Conservation (phyloP, 208 protist species). For the Phytomonas francai region DNA sequence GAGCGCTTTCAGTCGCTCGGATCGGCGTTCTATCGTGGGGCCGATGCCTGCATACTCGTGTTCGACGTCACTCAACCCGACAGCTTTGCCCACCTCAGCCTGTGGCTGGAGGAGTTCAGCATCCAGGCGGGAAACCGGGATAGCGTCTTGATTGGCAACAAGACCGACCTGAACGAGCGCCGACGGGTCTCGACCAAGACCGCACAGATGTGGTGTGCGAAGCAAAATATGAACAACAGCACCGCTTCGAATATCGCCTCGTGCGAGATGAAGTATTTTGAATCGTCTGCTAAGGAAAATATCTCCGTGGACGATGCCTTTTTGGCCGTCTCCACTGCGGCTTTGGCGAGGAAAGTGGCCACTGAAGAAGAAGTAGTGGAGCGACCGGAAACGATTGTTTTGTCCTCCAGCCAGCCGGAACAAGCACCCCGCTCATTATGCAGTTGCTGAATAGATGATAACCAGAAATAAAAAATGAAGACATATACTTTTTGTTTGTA, state of each 20-base stretch:
- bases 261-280: slow-evolving; percentile 95
- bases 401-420: slow-evolving; percentile 28
- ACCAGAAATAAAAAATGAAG: too few species aligned
- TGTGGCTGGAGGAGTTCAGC: slow-evolving; percentile 98
- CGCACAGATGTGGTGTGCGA: slow-evolving; percentile 94
- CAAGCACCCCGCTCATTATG: slow-evolving; percentile 20
- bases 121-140: slow-evolving; percentile 95
- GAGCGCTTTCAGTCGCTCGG: slow-evolving; percentile 99
- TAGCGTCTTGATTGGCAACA: slow-evolving; percentile 99
- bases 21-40: slow-evolving; percentile 98
- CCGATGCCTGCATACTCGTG: slow-evolving; percentile 95
- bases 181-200: slow-evolving; percentile 90
- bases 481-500: too few species aligned
- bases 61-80: slow-evolving; percentile 87
- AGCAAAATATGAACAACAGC: slow-evolving; percentile 65
- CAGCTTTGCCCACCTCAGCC: slow-evolving; percentile 83
- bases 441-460: slow-evolving; percentile 10
- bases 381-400: slow-evolving; percentile 60
- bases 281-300: slow-evolving; percentile 97
- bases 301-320: slow-evolving; percentile 98
- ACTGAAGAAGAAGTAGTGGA: slow-evolving; percentile 39
- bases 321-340: slow-evolving; percentile 61
- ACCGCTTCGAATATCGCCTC: slow-evolving; percentile 8
- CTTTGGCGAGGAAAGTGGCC: slow-evolving; percentile 62
- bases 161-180: slow-evolving; percentile 95